Percentiles rank a stretch among this genome's conserved stretches.
These are phyloP conservation scores for Blastobotrys buckinghamii DNA, from an alignment of 1,139 yeast species.

Conservation along the genomic window DNA sequence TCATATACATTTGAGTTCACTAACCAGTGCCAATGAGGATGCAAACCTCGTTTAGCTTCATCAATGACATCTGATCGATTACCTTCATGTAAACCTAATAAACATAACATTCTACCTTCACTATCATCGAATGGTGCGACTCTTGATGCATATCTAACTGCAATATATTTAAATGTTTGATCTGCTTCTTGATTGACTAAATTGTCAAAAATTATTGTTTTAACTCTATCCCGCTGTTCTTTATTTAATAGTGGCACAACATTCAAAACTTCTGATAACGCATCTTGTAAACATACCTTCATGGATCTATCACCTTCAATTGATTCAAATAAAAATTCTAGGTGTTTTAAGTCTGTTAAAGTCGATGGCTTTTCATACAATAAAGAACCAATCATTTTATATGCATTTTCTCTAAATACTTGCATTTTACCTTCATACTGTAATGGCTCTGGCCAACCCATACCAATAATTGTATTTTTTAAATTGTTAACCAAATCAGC, in stretches of 20 bases:
- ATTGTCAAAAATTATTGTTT: conserved; percentile 39
- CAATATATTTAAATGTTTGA: conserved; percentile 49
- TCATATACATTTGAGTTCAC: conserved; percentile 19
- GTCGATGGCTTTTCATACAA: conserved; percentile 46
- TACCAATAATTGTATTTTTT: conserved; percentile 25
- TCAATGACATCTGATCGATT: conserved; percentile 71
- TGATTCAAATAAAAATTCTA: conserved; percentile 55
- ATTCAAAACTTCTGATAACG: conserved; percentile 54
- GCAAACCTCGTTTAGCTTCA: conserved; percentile 76
- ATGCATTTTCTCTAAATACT: conserved; percentile 50
- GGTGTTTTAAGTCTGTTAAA: conserved; percentile 26
- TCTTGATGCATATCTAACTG: conserved; percentile 60
- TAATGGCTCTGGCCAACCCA: conserved; percentile 32
- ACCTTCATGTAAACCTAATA: conserved; percentile 51
- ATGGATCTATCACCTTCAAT: conserved; percentile 60
- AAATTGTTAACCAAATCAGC: background rate
- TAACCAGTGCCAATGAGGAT: conserved; percentile 63
- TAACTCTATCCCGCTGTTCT: conserved; percentile 41
- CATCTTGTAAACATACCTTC: conserved; percentile 65
- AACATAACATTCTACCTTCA: conserved; percentile 60
- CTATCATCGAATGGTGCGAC: conserved; percentile 65
- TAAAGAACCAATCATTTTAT: conserved; percentile 71
- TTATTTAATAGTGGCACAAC: conserved; percentile 42
- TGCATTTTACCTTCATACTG: background rate
- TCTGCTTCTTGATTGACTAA: conserved; percentile 31